These are phyloP conservation scores for Diaporthe velutina DNA, from an alignment of 2,329 filamentous ascomycete genomes.

Conservation along the genomic window DNA sequence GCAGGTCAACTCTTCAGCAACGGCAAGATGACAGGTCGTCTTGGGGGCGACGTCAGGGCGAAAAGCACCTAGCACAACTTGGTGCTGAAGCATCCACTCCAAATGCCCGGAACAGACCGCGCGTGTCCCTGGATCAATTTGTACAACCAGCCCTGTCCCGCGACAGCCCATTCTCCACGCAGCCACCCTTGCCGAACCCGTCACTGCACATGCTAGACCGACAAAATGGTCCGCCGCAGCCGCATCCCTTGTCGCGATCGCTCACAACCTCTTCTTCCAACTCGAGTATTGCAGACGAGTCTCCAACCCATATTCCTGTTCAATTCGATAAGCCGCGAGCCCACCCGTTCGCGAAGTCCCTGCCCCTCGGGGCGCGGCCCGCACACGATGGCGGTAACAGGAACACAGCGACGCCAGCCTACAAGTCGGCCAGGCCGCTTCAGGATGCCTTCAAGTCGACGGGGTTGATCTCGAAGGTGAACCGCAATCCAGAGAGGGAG, in stretches of 20 bases:
- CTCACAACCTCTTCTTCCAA: conserved; percentile 89
- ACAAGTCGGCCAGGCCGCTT: conserved; percentile 81
- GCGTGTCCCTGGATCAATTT: conserved; percentile 85
- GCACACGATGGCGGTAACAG: conserved; percentile 62
- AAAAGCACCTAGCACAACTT: conserved; percentile 66
- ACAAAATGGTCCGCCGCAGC: conserved; percentile 59
- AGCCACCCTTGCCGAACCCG: conserved; percentile 64
- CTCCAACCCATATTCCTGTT: conserved; percentile 72
- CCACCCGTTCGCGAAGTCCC: conserved; percentile 76
- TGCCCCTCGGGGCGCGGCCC: conserved; percentile 74
- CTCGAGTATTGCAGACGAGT: conserved; percentile 82
- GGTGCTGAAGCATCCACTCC: conserved; percentile 68
- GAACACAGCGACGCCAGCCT: conserved; percentile 80
- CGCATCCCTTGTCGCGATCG: conserved; percentile 88
- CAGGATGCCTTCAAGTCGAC: conserved; percentile 94
- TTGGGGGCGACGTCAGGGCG: conserved; percentile 71
- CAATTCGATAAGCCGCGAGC: conserved; percentile 66
- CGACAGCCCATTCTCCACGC: conserved; percentile 74
- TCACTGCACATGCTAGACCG: conserved; percentile 64
- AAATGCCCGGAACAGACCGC: conserved; percentile 72
- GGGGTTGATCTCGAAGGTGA: conserved; percentile 94
- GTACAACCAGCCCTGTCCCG: conserved; percentile 70
- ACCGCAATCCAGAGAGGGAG: conserved; percentile 81
- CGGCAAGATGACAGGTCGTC: conserved; percentile 78
- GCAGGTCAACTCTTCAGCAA: conserved; percentile 90